Percentiles rank a stretch among this genome's conserved stretches.
Evolutionary conservation across 73 alveolate genomes (phyloP).

Genomic region (Durusdinium trenchii): DNA sequence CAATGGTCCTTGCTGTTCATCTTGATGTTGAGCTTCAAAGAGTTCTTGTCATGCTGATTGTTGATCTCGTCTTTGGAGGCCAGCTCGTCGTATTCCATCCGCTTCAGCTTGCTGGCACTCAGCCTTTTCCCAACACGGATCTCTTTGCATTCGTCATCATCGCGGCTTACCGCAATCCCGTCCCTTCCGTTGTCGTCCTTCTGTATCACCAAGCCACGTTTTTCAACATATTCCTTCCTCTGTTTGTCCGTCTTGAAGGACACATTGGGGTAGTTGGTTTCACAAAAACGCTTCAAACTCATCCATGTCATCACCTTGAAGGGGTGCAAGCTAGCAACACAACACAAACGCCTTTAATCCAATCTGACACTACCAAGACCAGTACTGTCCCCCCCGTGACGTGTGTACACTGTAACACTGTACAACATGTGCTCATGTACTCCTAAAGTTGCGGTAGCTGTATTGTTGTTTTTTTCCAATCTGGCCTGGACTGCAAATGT

Average conservation of each 20-base stretch:
- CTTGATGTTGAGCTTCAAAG: neutral
- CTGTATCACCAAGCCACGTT: constrained; percentile 6
- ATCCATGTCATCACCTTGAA: constrained; percentile 6
- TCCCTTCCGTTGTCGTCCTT: neutral
- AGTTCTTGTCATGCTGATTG: neutral
- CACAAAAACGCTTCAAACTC: neutral
- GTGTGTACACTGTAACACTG: no score
- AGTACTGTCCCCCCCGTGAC: no score
- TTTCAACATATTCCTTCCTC: neutral
- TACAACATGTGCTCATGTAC: no score
- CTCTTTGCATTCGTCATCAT: neutral
- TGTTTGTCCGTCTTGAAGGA: neutral
- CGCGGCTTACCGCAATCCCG: neutral
- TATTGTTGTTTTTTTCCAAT: no score
- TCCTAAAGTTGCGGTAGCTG: no score
- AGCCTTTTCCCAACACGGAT: constrained; percentile 8
- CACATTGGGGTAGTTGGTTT: neutral
- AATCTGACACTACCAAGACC: no score
- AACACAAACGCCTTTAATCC: no score
- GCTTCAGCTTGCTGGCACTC: neutral
- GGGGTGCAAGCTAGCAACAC: no score
- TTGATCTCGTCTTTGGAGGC: neutral
- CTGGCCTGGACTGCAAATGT: no score
- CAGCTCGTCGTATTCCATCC: neutral
- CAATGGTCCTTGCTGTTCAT: neutral